phyloP scores from a whole-genome alignment of 2,329 filamentous ascomycete species.

The Aspergillus udagawae region DNA sequence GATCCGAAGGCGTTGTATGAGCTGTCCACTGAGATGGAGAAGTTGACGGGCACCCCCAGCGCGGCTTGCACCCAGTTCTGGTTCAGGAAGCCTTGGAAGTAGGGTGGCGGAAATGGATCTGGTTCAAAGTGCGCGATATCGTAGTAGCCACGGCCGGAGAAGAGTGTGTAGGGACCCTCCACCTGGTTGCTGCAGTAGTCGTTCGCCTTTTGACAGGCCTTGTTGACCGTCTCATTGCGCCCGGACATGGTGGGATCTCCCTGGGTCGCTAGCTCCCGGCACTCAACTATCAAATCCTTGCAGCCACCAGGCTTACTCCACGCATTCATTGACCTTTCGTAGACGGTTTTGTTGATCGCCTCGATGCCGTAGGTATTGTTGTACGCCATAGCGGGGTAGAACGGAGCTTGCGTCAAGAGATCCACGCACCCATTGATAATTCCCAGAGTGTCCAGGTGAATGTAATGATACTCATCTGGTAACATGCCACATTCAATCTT shows the following conservation, averaged over 20 bases:
- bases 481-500: constrained; percentile 33
- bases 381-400: constrained; percentile 50
- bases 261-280: constrained; percentile 43
- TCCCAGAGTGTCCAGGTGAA: constrained; percentile 50
- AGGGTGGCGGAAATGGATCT: constrained; percentile 52
- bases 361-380: constrained; percentile 59
- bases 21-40: constrained; percentile 43
- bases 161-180: constrained; percentile 42
- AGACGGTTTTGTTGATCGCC: constrained; percentile 47
- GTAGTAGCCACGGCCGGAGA: constrained; percentile 50
- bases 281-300: constrained; percentile 51
- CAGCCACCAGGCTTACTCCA: constrained; percentile 49
- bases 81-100: constrained; percentile 55
- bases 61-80: constrained; percentile 54
- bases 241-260: constrained; percentile 50
- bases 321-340: constrained; percentile 43
- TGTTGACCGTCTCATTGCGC: constrained; percentile 43
- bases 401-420: constrained; percentile 44
- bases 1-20: constrained; percentile 45
- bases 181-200: constrained; percentile 44
- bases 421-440: constrained; percentile 58
- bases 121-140: constrained; percentile 52
- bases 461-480: constrained; percentile 28
- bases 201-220: constrained; percentile 43
- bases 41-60: constrained; percentile 59